Percentiles rank a stretch among this genome's conserved stretches.
Evolutionary conservation across 2,329 filamentous ascomycete genomes (phyloP).

Genomic region (Cordyceps militaris): DNA sequence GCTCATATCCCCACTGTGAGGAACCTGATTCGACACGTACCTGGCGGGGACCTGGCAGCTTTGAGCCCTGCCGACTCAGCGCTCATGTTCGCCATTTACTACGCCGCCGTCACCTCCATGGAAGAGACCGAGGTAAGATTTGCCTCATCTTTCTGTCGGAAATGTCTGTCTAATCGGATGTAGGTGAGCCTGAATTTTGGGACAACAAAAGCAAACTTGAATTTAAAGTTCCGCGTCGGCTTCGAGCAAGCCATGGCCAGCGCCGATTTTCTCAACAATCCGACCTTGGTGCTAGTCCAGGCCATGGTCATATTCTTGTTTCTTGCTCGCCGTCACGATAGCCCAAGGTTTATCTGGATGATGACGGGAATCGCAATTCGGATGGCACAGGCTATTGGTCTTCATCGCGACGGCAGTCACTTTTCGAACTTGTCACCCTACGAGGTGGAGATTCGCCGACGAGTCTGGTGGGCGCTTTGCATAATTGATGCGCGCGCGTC

Average conservation of each 20-base stretch:
- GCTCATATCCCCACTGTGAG: conserved; percentile 40
- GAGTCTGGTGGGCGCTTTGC: conserved; percentile 56
- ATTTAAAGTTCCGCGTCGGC: conserved; percentile 44
- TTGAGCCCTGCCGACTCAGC: conserved; percentile 42
- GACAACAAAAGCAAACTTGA: conserved; percentile 37
- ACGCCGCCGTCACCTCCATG: conserved; percentile 48
- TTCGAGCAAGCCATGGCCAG: conserved; percentile 54
- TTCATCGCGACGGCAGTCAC: conserved; percentile 50
- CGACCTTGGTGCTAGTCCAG: conserved; percentile 53
- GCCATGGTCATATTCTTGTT: conserved; percentile 54
- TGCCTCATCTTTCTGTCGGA: not conserved
- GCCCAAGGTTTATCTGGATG: conserved; percentile 52
- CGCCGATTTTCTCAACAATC: conserved; percentile 53
- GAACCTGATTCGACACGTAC: conserved; percentile 31
- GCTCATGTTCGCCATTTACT: conserved; percentile 51
- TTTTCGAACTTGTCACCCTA: conserved; percentile 48
- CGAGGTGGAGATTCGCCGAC: conserved; percentile 54
- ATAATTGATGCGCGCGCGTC: conserved; percentile 53
- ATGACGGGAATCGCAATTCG: conserved; percentile 55
- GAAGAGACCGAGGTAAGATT: conserved; percentile 46
- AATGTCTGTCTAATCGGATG: not conserved
- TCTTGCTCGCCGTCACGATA: conserved; percentile 44
- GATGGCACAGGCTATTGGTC: conserved; percentile 46
- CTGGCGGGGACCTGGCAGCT: conserved; percentile 22
- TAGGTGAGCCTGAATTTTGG: conserved; percentile 45